phyloP scores from a whole-genome alignment of 2,329 filamentous ascomycete genomes.

The Calonectria pteridis region DNA sequence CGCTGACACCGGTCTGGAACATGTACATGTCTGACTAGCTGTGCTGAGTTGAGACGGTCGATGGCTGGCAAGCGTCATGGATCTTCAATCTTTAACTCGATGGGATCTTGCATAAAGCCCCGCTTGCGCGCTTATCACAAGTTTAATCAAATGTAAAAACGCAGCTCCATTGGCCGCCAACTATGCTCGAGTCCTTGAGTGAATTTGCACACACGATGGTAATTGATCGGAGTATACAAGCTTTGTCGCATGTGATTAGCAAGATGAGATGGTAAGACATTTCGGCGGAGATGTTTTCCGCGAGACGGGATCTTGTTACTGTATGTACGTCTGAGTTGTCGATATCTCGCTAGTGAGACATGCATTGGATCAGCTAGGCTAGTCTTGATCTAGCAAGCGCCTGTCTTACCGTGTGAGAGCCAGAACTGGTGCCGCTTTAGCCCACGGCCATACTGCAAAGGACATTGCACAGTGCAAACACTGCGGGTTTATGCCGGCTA shows the following conservation, averaged over 20 bases:
- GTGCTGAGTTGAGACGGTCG: neutral
- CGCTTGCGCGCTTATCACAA: neutral
- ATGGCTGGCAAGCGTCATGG: neutral
- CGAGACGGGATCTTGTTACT: neutral
- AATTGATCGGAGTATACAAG: neutral
- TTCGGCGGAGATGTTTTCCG: neutral
- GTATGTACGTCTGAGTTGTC: neutral
- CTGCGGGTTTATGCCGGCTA: neutral
- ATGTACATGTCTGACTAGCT: neutral
- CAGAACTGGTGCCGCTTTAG: neutral
- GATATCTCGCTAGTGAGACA: neutral
- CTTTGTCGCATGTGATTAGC: neutral
- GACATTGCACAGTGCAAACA: neutral
- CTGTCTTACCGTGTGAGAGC: neutral
- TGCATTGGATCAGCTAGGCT: neutral
- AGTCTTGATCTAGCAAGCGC: neutral
- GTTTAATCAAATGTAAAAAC: neutral
- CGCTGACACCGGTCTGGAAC: neutral
- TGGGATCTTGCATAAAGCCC: neutral
- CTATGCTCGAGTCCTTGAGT: neutral
- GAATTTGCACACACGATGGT: neutral
- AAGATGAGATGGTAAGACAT: neutral
- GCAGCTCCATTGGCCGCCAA: neutral
- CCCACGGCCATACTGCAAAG: neutral
- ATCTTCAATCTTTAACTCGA: neutral